Evolutionary conservation across 2,329 filamentous ascomycete genomes (phyloP).

Genomic region (Ilyonectria robusta): DNA sequence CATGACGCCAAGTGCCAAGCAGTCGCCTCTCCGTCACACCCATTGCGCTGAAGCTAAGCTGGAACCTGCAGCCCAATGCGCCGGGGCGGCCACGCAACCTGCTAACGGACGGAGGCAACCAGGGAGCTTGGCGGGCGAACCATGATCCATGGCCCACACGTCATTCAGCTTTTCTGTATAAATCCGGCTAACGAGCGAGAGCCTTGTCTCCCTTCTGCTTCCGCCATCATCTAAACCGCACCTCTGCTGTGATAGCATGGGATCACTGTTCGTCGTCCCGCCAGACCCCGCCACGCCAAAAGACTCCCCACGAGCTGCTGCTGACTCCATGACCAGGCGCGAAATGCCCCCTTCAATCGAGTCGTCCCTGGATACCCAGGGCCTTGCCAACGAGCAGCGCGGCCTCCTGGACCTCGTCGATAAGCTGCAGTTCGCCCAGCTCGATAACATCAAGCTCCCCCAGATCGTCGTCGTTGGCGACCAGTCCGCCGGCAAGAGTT

Average conservation of each 20-base stretch:
- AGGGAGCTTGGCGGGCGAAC: slow-evolving; percentile 15
- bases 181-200: neutral
- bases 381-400: slow-evolving; percentile 68
- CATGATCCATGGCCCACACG: slow-evolving; percentile 20
- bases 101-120: slow-evolving; percentile 25
- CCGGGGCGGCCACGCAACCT: slow-evolving; percentile 25
- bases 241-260: slow-evolving; percentile 40
- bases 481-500: slow-evolving; percentile 75
- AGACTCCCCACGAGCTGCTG: slow-evolving; percentile 35
- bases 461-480: slow-evolving; percentile 77
- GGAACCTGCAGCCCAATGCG: slow-evolving; percentile 11
- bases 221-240: neutral
- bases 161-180: slow-evolving; percentile 14
- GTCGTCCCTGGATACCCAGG: slow-evolving; percentile 63
- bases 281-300: slow-evolving; percentile 36
- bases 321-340: slow-evolving; percentile 44
- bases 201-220: neutral
- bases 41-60: neutral
- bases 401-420: slow-evolving; percentile 71
- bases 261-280: slow-evolving; percentile 46
- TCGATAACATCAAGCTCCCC: slow-evolving; percentile 68
- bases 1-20: slow-evolving; percentile 27
- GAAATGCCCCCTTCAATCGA: slow-evolving; percentile 61
- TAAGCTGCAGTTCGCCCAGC: slow-evolving; percentile 66
- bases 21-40: slow-evolving; percentile 12